Evolutionary conservation across 306 rosid species (phyloP), one percentile per base, ranked within the genome.

Genomic region (Pyrus bretschneideri): DNA sequence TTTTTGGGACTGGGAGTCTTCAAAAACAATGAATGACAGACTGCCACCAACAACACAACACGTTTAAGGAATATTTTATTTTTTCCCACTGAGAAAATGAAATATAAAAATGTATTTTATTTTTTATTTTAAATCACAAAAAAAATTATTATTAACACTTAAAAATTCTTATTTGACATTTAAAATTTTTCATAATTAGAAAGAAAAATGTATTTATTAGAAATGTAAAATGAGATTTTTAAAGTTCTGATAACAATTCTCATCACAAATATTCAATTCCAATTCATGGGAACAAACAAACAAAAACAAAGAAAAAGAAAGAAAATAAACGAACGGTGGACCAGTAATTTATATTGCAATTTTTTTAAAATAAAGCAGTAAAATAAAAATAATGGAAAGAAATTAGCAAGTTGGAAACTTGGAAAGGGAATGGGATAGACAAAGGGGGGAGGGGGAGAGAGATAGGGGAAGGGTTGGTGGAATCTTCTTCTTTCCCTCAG

Each of bases 401-500:
- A 45, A 6, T 59, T 23, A 19, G 63, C 33, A 5, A 51, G 55
- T 51, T 51, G 55, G 55, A 17, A 52, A 71, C 9, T 44, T 6
- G 29, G 9, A 13, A 35, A n/a, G 13, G 59, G 23, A 14, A 57
- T 19, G 40, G 44, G 27, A 54, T 29, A 30, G 15, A 71, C 10
- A 61, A 7, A 65, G 21, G 30, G 29, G 17, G 8, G 15, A 4
- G 35, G 5, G 18, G 49, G 35, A 51, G 33, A 29, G 25, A 70
- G 35, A 70, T 21, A 61, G 18, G 31, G 78, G 40, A 35, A 35
- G 40, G 40, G 40, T 35, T 35, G 69, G 27, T 60, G 57, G 76
- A 73, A 42, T 73, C 77, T 73, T 73, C 68, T 60, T 73, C 42
- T 23, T 45, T 30, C 61, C 38, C 69, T 44, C 60, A 66, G 70